A percentile compares a stretch with the other conserved stretches of the same genome.
Conservation (phyloP, 495 filamentous ascomycete genomes). For the Cudoniella acicularis region DNA sequence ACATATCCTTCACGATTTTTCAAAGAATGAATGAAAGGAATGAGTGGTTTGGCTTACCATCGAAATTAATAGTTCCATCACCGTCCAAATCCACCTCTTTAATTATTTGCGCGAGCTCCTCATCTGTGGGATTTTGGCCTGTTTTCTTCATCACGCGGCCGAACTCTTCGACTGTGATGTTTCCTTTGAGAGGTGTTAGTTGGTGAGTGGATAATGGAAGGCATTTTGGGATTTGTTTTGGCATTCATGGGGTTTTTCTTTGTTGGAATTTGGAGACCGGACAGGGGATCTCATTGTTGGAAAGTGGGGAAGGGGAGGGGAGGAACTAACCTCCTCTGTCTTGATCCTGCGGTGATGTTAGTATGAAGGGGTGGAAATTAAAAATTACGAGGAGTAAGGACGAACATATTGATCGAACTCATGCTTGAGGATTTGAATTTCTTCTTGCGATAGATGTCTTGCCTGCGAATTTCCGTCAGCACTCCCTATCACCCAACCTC, state of each 20-base stretch:
- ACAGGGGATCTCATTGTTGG: too few relatives aligned
- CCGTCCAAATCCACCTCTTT: slow-evolving; percentile 35
- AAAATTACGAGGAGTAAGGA: background rate
- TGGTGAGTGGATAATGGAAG: too few relatives aligned
- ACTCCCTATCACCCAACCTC: background rate
- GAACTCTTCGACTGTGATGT: slow-evolving; percentile 34
- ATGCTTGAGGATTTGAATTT: background rate
- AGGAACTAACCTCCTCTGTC: background rate
- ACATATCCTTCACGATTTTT: too few relatives aligned
- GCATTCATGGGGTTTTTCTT: too few relatives aligned
- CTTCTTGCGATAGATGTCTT: background rate
- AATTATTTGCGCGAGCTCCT: slow-evolving; percentile 32
- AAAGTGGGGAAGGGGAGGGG: too few relatives aligned
- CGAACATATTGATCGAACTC: background rate
- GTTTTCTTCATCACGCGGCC: slow-evolving; percentile 34
- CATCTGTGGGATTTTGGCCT: slow-evolving; percentile 28
- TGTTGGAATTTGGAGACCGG: too few relatives aligned
- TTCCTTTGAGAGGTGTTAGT: slow-evolving; percentile 19
- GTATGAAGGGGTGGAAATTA: background rate
- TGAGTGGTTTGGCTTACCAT: slow-evolving; percentile 28
- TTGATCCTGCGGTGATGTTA: background rate
- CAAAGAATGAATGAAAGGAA: too few relatives aligned
- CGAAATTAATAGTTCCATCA: slow-evolving; percentile 35
- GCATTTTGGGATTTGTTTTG: too few relatives aligned
- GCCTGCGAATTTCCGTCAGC: background rate